Evolutionary conservation across 495 filamentous ascomycete genomes (phyloP), one percentile per base, ranked within the genome.

Genomic region (Penicillium tannophilum): DNA sequence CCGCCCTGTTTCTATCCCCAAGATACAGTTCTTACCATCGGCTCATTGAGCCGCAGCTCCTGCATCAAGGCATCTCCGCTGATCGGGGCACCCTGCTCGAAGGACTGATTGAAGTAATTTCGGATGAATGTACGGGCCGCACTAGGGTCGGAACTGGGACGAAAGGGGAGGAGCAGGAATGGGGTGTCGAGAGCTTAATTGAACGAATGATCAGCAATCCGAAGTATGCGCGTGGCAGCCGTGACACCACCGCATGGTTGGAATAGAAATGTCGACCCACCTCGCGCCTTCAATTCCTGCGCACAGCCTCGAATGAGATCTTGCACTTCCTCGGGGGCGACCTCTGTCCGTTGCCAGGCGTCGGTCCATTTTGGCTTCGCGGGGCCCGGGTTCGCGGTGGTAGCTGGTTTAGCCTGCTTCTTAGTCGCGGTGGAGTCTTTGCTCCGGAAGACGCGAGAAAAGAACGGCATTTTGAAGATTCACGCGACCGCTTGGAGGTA

Each of bases 81-180:
- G 46, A 90, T 72, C 20, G 77, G 74, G 4, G 71, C 63, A 4
- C 73, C 76, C 55, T 67, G 79, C 24, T 81, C 76, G 47, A 75
- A 65, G 4, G 72, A 72, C 52, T 75, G 67, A 70, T 88, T 88
- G 80, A 96, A 98, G 74, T 90, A 98, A 74, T 93, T 92, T 55
- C 93, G 90, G 62, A 98, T 86, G 67, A 98, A 97, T 19, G 86
- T 90, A 70, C 91, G 89, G 50, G 95, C 90, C 47, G 90, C 89
- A 75, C 90, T 95, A 19, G 93, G 86, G 70, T 98, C 92, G 57
- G 92, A 91, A 54, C 87, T 90, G 6, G 95, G 94, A 60, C 94
- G 87, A 75, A 97, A 98, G 8, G 94, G 95, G n/a, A 98, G 84
- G 19, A 98, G 87, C 49, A 98, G 79, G 72, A 98, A 97, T 1